Evolutionary conservation across 208 protist species (phyloP).

Genomic region (Sergeia podlipaevii): DNA sequence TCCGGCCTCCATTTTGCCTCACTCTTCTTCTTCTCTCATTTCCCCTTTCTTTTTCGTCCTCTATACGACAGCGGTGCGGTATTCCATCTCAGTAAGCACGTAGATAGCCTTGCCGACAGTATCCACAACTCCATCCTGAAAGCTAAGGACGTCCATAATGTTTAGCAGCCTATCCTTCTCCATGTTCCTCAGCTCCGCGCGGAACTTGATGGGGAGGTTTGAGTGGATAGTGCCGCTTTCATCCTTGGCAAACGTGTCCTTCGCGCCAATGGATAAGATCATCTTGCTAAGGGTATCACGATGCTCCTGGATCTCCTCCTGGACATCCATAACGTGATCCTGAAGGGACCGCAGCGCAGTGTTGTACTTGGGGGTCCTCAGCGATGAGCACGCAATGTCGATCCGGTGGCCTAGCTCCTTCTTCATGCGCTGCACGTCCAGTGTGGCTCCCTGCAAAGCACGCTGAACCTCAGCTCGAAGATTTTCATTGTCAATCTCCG

Average conservation of each 20-base stretch:
- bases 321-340: constrained; percentile 42
- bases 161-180: constrained; percentile 79
- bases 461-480: constrained; percentile 54
- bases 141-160: constrained; percentile 77
- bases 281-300: constrained; percentile 68
- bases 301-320: constrained; percentile 71
- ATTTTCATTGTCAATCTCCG: constrained; percentile 65
- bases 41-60: too few relatives aligned
- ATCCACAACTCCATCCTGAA: constrained; percentile 70
- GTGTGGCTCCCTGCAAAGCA: constrained; percentile 26
- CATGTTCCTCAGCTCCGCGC: constrained; percentile 56
- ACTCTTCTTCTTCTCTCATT: too few relatives aligned
- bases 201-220: constrained; percentile 61
- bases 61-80: constrained; percentile 59
- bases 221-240: constrained; percentile 79
- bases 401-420: constrained; percentile 62
- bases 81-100: constrained; percentile 40
- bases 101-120: constrained; percentile 80
- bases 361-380: constrained; percentile 75
- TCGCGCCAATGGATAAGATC: constrained; percentile 71
- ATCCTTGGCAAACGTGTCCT: constrained; percentile 64
- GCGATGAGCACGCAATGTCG: constrained; percentile 50
- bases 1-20: too few relatives aligned
- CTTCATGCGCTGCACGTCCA: constrained; percentile 78
- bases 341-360: constrained; percentile 69